Percentiles rank a stretch among this genome's conserved stretches.
Conservation (phyloP, 2,329 filamentous ascomycete genomes). For the Fusarium irregulare region DNA sequence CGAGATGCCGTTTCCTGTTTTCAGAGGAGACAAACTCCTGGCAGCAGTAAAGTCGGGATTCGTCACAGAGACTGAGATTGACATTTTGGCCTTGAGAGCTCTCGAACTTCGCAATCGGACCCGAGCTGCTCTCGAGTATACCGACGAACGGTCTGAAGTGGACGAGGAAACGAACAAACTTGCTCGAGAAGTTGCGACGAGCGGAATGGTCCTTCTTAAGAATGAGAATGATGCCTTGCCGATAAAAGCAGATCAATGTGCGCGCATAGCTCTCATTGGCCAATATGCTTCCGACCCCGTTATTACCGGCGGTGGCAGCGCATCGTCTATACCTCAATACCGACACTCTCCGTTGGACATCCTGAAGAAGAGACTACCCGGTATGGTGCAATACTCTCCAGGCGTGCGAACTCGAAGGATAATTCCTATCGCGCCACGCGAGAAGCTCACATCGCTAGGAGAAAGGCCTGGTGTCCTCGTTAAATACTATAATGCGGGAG, state of each 20-base stretch:
- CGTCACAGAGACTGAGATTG: conserved; percentile 7
- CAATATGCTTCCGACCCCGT: conserved; percentile 19
- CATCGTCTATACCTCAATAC: conserved; percentile 30
- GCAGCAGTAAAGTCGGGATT: neutral
- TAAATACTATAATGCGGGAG: conserved; percentile 13
- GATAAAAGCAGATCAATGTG: neutral
- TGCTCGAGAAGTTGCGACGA: conserved; percentile 10
- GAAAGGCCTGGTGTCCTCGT: conserved; percentile 12
- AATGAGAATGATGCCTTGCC: conserved; percentile 16
- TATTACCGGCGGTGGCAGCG: conserved; percentile 31
- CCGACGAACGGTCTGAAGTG: conserved; percentile 20
- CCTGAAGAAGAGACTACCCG: neutral
- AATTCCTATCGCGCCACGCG: conserved; percentile 10
- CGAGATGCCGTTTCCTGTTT: conserved; percentile 34
- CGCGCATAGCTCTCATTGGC: conserved; percentile 21
- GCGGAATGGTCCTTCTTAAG: conserved; percentile 32
- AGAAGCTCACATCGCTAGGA: neutral
- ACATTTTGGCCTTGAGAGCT: neutral
- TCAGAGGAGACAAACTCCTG: conserved; percentile 19
- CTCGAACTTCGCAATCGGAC: conserved; percentile 25
- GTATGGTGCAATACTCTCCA: conserved; percentile 3
- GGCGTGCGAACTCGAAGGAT: conserved; percentile 26
- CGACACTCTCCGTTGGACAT: conserved; percentile 16
- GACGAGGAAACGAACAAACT: conserved; percentile 20
- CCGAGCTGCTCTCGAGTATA: neutral